Percentiles rank a stretch among this genome's conserved stretches.
phyloP scores from a whole-genome alignment of 768 basidiomycete species.

The Leccinellum luteum region DNA sequence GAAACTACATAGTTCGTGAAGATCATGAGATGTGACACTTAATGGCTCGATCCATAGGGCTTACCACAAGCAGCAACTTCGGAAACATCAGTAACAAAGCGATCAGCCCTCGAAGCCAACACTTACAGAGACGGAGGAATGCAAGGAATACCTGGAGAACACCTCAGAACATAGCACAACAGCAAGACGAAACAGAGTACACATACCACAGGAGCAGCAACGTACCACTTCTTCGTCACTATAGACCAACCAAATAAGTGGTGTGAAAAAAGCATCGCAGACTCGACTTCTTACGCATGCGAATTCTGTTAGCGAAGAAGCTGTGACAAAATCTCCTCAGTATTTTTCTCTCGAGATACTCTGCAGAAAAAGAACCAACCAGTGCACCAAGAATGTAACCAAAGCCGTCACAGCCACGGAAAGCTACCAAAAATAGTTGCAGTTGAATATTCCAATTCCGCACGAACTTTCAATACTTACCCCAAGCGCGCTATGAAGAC shows the following conservation, averaged over 20 bases:
- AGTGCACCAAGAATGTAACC: slow-evolving; percentile 35
- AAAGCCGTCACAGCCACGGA: slow-evolving; percentile 31
- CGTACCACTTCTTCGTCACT: slow-evolving; percentile 35
- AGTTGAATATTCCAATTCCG: not conserved
- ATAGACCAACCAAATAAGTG: slow-evolving; percentile 3
- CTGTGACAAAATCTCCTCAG: slow-evolving; percentile 6
- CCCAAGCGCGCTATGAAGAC: slow-evolving; percentile 23
- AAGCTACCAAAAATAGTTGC: slow-evolving; percentile 13
- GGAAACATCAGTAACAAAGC: slow-evolving; percentile 3
- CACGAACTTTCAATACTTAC: slow-evolving; percentile 8
- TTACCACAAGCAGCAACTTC: slow-evolving; percentile 32
- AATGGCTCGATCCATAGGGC: not conserved
- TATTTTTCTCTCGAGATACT: not conserved
- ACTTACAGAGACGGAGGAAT: slow-evolving; percentile 34
- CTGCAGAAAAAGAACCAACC: slow-evolving; percentile 12
- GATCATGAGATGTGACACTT: not conserved
- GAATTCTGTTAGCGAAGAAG: slow-evolving; percentile 34
- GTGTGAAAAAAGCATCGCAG: not conserved
- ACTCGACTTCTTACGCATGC: slow-evolving; percentile 26
- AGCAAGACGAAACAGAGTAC: not conserved
- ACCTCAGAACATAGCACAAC: not conserved
- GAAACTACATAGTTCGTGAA: slow-evolving; percentile 21
- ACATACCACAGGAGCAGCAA: slow-evolving; percentile 30
- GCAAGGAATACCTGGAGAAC: slow-evolving; percentile 27
- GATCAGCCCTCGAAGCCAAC: not conserved